Percentiles rank a stretch among this genome's conserved stretches.
Conservation (phyloP, 2,329 filamentous ascomycete genomes). For the Aspergillus quadricinctus region DNA sequence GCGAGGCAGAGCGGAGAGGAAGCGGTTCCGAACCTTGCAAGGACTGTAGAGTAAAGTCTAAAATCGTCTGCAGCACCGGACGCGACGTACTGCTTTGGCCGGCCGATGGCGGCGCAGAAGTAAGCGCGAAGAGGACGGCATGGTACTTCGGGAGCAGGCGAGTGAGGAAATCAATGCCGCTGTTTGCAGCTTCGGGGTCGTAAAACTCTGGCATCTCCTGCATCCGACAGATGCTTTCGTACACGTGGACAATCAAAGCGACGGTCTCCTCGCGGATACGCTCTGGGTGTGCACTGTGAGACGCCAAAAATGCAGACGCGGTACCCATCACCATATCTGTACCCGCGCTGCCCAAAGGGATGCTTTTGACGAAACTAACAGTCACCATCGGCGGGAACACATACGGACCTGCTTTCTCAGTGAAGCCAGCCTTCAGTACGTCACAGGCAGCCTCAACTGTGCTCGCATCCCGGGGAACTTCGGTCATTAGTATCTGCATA, state of each 20-base stretch:
- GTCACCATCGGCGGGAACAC: slow-evolving; percentile 41
- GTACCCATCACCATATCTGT: slow-evolving; percentile 44
- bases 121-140: slow-evolving; percentile 34
- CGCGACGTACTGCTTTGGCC: slow-evolving; percentile 8
- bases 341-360: slow-evolving; percentile 36
- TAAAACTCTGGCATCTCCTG: slow-evolving; percentile 30
- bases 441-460: slow-evolving; percentile 45
- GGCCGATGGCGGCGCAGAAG: slow-evolving; percentile 17
- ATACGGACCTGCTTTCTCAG: slow-evolving; percentile 40
- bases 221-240: slow-evolving; percentile 36
- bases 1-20: slow-evolving; percentile 43
- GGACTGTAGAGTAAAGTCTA: slow-evolving; percentile 40
- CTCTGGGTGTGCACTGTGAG: slow-evolving; percentile 33
- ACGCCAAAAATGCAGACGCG: slow-evolving; percentile 44
- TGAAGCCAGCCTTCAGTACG: slow-evolving; percentile 44
- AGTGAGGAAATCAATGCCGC: slow-evolving; percentile 43
- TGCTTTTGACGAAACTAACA: slow-evolving; percentile 38
- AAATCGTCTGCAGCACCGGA: slow-evolving; percentile 29
- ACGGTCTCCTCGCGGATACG: slow-evolving; percentile 31
- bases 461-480: slow-evolving; percentile 37
- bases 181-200: slow-evolving; percentile 41
- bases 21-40: slow-evolving; percentile 41
- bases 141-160: slow-evolving; percentile 41
- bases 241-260: slow-evolving; percentile 36
- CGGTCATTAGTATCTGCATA: slow-evolving; percentile 36